Evolutionary conservation across 2,329 filamentous ascomycete genomes (phyloP), one percentile per base, ranked within the genome.

Genomic region (Albifimbria verrucaria): DNA sequence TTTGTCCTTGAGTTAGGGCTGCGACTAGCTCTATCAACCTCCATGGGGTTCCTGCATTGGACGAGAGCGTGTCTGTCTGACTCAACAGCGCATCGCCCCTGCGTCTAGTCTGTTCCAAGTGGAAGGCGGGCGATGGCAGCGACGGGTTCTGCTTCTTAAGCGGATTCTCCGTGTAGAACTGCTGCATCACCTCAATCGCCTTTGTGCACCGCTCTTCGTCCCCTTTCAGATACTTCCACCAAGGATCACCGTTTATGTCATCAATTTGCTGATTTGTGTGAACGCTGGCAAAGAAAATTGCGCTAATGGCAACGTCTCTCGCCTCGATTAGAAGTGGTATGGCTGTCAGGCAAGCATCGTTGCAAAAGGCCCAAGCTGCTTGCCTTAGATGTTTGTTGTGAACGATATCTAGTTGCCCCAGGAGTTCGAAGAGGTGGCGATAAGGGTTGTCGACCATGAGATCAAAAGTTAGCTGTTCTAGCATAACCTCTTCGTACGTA

Each of bases 401-500:
- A 54, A 90, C 85, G 47, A 92, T 78, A 22, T 81, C 79, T 56
- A 94, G 82, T 65, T 83, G 86, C 51, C 85, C 83, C 26, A 96
- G 81, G 65, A 92, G 87, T 52, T 93, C 85, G 70, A 90, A 94
- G 24, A 97, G 83, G 54, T 88, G 83, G 54, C 87, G 86, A 69
- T 97, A 94, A 0, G 94, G 93, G 55, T 92, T 90, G 60, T 95
- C 89, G 24, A 97, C 79, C 70, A 92, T 90, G 45, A 99, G 78
- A 68, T 99, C 94, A 69, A 99, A 99, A 55, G 92, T 97, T 18
- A 99, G 78, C 45, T 86, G 85, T 69, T 97, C 94, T 17, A 99
- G 81, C 75, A 99, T 88, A 43, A 93, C 77, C 68, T 97, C 94
- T 72, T 99, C 94, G 66, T 95, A 91, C 59, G 89, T 87, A 15